Percentiles rank a stretch among this genome's conserved stretches.
Evolutionary conservation across 2,329 filamentous ascomycete species (phyloP).

Genomic region (Claviceps pusilla): DNA sequence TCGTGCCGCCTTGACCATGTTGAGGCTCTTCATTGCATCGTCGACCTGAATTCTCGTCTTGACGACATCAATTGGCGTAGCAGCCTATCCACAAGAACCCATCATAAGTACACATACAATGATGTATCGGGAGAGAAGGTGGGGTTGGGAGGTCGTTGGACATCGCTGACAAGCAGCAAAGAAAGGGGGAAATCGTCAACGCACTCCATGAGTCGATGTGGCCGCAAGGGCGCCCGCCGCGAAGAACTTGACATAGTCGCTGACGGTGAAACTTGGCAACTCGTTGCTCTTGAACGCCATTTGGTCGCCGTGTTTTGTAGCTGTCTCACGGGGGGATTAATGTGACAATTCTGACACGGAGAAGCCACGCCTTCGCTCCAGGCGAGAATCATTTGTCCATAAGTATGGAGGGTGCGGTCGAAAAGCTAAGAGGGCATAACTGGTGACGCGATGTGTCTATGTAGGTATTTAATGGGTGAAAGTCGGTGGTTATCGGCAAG

Average conservation of each 20-base stretch:
- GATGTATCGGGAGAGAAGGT: background rate
- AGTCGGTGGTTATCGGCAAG: background rate
- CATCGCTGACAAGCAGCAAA: too few species aligned
- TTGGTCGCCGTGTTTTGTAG: background rate
- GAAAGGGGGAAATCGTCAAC: conserved; percentile 7
- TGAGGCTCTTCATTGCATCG: conserved; percentile 68
- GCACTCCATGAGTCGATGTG: conserved; percentile 35
- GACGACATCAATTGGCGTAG: conserved; percentile 51
- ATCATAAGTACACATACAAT: background rate
- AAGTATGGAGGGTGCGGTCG: background rate
- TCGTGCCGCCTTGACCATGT: conserved; percentile 64
- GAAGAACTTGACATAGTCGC: conserved; percentile 39
- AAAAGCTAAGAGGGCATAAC: too few species aligned
- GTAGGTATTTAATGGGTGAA: too few species aligned
- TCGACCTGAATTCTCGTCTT: conserved; percentile 89
- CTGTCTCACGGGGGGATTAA: background rate
- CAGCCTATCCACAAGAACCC: conserved; percentile 22
- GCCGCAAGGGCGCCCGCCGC: conserved; percentile 36
- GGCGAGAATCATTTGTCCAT: background rate
- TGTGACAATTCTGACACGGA: too few species aligned
- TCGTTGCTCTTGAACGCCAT: conserved; percentile 16
- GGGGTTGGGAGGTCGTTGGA: too few species aligned
- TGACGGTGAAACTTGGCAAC: conserved; percentile 24
- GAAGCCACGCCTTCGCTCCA: background rate
- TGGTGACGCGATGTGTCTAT: background rate